Percentiles rank a stretch among this genome's conserved stretches.
Conservation (phyloP, 139 green algal species). For the Chlamydomonas urium region DNA sequence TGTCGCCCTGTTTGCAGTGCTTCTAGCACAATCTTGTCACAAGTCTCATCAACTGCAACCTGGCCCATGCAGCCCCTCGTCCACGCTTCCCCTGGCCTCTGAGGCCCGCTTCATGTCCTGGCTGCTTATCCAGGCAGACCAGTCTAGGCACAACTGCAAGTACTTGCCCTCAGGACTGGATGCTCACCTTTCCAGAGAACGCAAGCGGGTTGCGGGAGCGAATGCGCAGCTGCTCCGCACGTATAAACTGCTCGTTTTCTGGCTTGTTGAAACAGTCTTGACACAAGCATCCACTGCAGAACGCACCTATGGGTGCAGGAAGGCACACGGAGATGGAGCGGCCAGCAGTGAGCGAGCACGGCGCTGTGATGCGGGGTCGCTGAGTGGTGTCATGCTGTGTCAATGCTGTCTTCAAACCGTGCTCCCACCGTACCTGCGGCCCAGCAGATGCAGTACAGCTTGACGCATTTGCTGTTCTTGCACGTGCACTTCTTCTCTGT, state of each 20-base stretch:
- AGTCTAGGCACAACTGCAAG: too few relatives aligned
- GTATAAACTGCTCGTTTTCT: background rate
- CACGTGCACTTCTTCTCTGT: conserved; percentile 5
- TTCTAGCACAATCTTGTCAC: too few relatives aligned
- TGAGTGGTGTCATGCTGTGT: too few relatives aligned
- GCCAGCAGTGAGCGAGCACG: background rate
- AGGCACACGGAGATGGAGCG: background rate
- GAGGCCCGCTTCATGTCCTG: background rate
- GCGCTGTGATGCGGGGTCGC: background rate
- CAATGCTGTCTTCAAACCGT: background rate
- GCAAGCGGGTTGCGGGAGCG: background rate
- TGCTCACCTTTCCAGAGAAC: background rate
- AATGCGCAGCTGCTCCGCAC: background rate
- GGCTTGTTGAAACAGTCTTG: conserved; percentile 5
- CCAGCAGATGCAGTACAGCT: conserved; percentile 12
- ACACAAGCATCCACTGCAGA: background rate
- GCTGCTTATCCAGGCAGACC: background rate
- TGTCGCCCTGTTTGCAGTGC: too few relatives aligned
- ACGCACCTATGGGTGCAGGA: background rate
- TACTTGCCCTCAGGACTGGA: too few relatives aligned
- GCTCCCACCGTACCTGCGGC: background rate
- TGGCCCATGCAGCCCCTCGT: too few relatives aligned
- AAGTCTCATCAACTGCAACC: too few relatives aligned
- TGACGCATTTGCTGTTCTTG: background rate
- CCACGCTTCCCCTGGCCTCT: background rate